These are phyloP conservation scores for Diutina rugosa DNA, from an alignment of 1,139 yeast genomes.

Conservation along the genomic window DNA sequence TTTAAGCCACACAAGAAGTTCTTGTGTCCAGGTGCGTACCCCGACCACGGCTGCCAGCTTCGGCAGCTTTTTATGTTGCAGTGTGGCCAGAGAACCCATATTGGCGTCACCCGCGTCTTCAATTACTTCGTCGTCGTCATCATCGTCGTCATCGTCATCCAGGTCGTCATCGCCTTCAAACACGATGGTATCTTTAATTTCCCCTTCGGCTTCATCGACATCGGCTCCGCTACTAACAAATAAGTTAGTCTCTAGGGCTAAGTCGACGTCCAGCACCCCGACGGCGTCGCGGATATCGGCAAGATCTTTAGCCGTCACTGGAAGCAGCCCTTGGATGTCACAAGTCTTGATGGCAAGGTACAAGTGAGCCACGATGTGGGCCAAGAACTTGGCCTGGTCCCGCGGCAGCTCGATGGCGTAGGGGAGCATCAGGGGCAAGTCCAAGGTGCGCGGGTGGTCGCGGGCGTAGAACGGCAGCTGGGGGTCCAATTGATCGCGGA, in stretches of 20 bases:
- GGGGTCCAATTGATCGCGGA: conserved; percentile 30
- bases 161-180: conserved; percentile 10
- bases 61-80: conserved; percentile 46
- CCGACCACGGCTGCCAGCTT: conserved; percentile 64
- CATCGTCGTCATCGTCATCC: conserved; percentile 4
- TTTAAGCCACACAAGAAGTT: conserved; percentile 64
- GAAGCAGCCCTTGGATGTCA: conserved; percentile 63
- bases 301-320: conserved; percentile 54
- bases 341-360: conserved; percentile 67
- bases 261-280: conserved; percentile 30
- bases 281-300: conserved; percentile 21
- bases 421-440: conserved; percentile 57
- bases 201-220: conserved; percentile 16
- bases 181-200: conserved; percentile 29
- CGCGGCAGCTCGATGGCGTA: conserved; percentile 57
- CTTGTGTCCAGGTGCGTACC: conserved; percentile 82
- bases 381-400: conserved; percentile 63
- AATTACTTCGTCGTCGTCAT: conserved; percentile 5
- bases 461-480: conserved; percentile 47
- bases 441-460: conserved; percentile 36
- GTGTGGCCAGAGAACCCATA: conserved; percentile 5
- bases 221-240: conserved; percentile 13
- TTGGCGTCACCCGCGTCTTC: conserved; percentile 4
- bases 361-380: conserved; percentile 68
- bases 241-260: conserved; percentile 43